These are phyloP conservation scores for Penicillium expansum DNA, from an alignment of 2,329 filamentous ascomycete species.

Conservation along the genomic window DNA sequence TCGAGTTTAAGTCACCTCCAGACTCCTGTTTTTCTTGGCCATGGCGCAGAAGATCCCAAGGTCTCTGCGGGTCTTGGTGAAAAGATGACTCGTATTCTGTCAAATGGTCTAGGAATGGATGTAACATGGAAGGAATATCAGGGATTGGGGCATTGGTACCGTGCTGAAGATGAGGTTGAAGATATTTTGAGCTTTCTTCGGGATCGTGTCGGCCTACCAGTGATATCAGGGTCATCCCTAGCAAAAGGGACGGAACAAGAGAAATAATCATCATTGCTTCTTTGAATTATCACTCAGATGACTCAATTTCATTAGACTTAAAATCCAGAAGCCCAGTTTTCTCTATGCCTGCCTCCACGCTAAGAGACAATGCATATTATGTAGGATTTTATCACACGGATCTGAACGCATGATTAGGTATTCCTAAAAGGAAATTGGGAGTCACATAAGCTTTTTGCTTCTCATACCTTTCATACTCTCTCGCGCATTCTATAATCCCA, in stretches of 20 bases:
- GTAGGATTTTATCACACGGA: neutral
- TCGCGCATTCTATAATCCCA: too few species aligned
- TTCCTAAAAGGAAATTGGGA: neutral
- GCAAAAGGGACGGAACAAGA: neutral
- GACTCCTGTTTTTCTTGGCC: neutral
- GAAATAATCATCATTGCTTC: neutral
- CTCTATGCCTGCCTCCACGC: too few species aligned
- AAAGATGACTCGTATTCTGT: neutral
- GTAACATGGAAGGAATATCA: neutral
- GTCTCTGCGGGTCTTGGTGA: neutral
- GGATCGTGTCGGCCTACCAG: neutral
- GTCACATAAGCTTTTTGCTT: neutral
- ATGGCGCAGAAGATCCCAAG: neutral
- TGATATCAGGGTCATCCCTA: neutral
- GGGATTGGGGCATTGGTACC: neutral
- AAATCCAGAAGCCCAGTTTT: too few species aligned
- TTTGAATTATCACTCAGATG: neutral
- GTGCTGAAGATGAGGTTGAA: neutral
- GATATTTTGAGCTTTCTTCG: neutral
- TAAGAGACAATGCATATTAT: too few species aligned
- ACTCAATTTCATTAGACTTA: too few species aligned
- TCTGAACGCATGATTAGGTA: neutral
- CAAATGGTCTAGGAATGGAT: neutral
- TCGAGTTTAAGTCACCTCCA: neutral
- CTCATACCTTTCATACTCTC: neutral